Percentiles rank a stretch among this genome's conserved stretches.
phyloP scores from a whole-genome alignment of 2,329 filamentous ascomycete genomes.

The Penicillium sp. region DNA sequence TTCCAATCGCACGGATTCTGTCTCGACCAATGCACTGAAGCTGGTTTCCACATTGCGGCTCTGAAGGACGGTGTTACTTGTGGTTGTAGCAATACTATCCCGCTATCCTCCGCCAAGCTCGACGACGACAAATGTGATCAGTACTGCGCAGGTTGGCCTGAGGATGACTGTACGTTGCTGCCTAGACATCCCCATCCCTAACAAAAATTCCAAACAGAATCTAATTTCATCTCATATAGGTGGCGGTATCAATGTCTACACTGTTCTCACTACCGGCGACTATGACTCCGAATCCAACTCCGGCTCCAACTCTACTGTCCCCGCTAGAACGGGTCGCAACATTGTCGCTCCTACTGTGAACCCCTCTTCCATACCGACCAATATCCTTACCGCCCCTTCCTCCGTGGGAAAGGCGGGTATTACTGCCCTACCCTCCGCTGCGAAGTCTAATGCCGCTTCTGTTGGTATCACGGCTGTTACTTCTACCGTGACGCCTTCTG shows the following conservation, averaged over 20 bases:
- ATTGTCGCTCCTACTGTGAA: slow-evolving; percentile 19
- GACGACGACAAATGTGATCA: slow-evolving; percentile 21
- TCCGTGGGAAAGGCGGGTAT: slow-evolving; percentile 8
- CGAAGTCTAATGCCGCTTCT: slow-evolving; percentile 2
- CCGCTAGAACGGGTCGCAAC: slow-evolving; percentile 16
- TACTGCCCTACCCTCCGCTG: neutral
- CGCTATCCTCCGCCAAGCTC: slow-evolving; percentile 15
- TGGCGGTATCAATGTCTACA: slow-evolving; percentile 19
- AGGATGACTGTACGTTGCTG: slow-evolving; percentile 21
- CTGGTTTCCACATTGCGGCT: slow-evolving; percentile 16
- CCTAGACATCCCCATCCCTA: neutral
- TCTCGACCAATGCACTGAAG: slow-evolving; percentile 11
- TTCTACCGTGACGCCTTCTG: slow-evolving; percentile 9
- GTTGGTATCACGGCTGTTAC: slow-evolving; percentile 4
- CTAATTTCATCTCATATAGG: slow-evolving; percentile 10
- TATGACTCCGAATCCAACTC: neutral
- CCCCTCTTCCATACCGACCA: slow-evolving; percentile 9
- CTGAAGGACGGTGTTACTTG: slow-evolving; percentile 21
- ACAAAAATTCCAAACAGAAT: neutral
- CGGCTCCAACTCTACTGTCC: neutral
- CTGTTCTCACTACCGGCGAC: slow-evolving; percentile 12
- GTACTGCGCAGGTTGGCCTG: slow-evolving; percentile 21
- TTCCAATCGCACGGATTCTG: slow-evolving; percentile 19
- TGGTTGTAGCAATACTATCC: slow-evolving; percentile 24
- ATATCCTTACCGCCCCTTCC: slow-evolving; percentile 23